phyloP scores from a whole-genome alignment of 2,329 filamentous ascomycete species.

The Penicillium sp. region DNA sequence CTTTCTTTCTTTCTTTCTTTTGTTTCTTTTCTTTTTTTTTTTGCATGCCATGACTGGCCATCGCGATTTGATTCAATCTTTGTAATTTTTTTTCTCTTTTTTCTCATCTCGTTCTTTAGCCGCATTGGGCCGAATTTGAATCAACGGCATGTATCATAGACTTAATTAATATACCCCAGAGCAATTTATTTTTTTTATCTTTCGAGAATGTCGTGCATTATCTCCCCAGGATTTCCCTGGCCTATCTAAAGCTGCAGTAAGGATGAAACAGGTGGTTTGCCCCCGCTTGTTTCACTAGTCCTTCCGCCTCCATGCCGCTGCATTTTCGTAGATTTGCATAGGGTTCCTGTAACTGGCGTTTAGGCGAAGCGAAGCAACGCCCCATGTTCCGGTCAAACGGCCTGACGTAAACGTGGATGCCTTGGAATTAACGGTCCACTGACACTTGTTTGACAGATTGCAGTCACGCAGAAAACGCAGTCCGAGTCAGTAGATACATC shows the following conservation, averaged over 20 bases:
- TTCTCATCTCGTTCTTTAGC: constrained; percentile 17
- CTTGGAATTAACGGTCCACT: too few species aligned
- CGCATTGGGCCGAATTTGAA: constrained; percentile 26
- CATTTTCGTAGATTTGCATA: neutral
- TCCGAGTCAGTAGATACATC: too few species aligned
- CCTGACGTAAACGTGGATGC: neutral
- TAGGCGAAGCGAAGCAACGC: neutral
- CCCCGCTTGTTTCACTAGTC: constrained; percentile 19
- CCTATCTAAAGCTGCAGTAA: neutral
- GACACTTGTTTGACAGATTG: too few species aligned
- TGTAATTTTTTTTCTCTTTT: constrained; percentile 19
- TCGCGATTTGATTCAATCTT: neutral
- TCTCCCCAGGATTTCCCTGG: constrained; percentile 1
- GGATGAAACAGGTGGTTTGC: constrained; percentile 14
- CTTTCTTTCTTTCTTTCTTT: constrained; percentile 4
- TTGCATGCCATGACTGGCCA: constrained; percentile 14
- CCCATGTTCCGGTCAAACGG: neutral
- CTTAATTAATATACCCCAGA: constrained; percentile 42
- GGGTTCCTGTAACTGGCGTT: neutral
- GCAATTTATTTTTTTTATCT: constrained; percentile 17
- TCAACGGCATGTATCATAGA: constrained; percentile 40
- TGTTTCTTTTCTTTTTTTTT: constrained; percentile 4
- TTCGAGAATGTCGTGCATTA: constrained; percentile 25
- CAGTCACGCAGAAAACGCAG: too few species aligned
- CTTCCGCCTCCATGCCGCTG: neutral